Evolutionary conservation across 352 stramenopile species (phyloP).

Genomic region (Globisporangium cederbergense): DNA sequence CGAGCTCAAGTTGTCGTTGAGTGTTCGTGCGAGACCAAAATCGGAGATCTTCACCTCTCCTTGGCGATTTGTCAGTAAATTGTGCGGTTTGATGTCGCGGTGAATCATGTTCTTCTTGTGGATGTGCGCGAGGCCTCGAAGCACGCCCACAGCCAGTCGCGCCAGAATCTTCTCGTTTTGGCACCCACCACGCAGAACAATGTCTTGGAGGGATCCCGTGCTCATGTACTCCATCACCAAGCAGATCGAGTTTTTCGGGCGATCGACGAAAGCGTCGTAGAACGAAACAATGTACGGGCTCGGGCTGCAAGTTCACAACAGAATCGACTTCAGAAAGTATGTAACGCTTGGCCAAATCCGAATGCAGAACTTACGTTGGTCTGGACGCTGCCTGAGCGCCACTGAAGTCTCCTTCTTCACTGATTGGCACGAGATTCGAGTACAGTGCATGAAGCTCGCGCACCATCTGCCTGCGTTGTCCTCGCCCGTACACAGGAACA

Average conservation of each 20-base stretch:
- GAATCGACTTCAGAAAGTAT: not conserved
- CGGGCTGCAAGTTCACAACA: slow-evolving; percentile 27
- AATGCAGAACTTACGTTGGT: slow-evolving; percentile 30
- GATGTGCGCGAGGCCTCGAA: slow-evolving; percentile 83
- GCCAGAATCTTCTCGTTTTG: slow-evolving; percentile 81
- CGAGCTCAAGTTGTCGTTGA: slow-evolving; percentile 68
- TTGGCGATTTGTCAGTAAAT: slow-evolving; percentile 84
- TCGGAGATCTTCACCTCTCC: slow-evolving; percentile 89
- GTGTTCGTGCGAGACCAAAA: slow-evolving; percentile 77
- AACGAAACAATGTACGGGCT: slow-evolving; percentile 91
- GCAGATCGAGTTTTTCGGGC: slow-evolving; percentile 84
- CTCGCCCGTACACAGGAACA: slow-evolving; percentile 80
- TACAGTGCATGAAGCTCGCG: slow-evolving; percentile 88
- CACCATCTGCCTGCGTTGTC: slow-evolving; percentile 87
- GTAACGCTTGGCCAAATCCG: not conserved
- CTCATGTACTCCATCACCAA: slow-evolving; percentile 94
- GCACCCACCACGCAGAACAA: slow-evolving; percentile 78
- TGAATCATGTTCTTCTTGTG: slow-evolving; percentile 89
- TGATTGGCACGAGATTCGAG: slow-evolving; percentile 84
- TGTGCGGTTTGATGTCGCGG: slow-evolving; percentile 91
- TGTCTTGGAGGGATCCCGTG: slow-evolving; percentile 88
- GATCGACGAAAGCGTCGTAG: slow-evolving; percentile 91
- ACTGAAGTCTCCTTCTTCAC: slow-evolving; percentile 25
- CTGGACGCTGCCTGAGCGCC: slow-evolving; percentile 12
- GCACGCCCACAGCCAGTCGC: slow-evolving; percentile 64